A percentile compares a stretch with the other conserved stretches of the same genome.
These are phyloP conservation scores for Hansenula sp. DNA, from an alignment of 1,139 yeast species.

Conservation along the genomic window DNA sequence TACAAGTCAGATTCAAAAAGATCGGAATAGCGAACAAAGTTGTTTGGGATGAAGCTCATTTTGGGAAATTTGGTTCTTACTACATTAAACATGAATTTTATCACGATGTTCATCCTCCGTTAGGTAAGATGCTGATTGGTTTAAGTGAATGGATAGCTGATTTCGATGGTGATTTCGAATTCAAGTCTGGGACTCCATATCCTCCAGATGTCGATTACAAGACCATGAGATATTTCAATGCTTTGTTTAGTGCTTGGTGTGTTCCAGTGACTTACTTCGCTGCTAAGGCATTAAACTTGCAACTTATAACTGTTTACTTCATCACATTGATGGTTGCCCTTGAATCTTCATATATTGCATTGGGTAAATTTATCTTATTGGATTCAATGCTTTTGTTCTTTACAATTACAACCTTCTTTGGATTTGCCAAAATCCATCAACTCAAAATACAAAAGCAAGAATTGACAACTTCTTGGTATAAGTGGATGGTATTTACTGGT, in stretches of 20 bases:
- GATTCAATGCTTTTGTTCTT: constrained; percentile 73
- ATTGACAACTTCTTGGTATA: constrained; percentile 40
- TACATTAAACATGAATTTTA: constrained; percentile 63
- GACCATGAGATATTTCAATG: constrained; percentile 64
- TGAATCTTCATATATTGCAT: constrained; percentile 61
- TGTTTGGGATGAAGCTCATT: constrained; percentile 97
- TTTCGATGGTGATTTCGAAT: constrained; percentile 60
- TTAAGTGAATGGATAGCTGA: constrained; percentile 65
- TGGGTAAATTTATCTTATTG: constrained; percentile 66
- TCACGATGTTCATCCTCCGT: constrained; percentile 78
- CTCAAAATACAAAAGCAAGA: constrained; percentile 34
- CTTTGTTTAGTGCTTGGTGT: constrained; percentile 56
- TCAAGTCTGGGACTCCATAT: constrained; percentile 55
- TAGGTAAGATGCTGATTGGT: constrained; percentile 68
- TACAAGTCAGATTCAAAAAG: constrained; percentile 61
- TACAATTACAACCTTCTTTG: constrained; percentile 57
- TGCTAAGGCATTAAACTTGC: constrained; percentile 43
- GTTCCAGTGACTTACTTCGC: constrained; percentile 65
- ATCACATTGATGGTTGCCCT: constrained; percentile 55
- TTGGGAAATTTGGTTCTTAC: constrained; percentile 56
- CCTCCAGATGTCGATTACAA: constrained; percentile 53
- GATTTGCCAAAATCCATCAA: constrained; percentile 51
- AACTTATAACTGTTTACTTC: constrained; percentile 44
- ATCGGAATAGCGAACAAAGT: constrained; percentile 64
- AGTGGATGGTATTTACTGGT: constrained; percentile 68